phyloP scores from a whole-genome alignment of 1,139 yeast species.

The Ogataea hybrid region DNA sequence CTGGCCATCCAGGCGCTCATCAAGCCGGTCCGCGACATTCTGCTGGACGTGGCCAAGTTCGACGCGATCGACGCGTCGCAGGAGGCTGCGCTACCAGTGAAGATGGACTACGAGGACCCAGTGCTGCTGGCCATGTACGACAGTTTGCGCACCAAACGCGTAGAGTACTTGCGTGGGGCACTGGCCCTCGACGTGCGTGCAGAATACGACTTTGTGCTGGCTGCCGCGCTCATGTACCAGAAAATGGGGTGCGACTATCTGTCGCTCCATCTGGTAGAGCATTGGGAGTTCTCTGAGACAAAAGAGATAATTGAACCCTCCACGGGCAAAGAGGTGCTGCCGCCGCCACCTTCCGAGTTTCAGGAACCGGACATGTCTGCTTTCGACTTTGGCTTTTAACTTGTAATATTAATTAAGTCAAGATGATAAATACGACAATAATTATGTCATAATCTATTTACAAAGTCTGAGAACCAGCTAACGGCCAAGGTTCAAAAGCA shows the following conservation, averaged over 20 bases:
- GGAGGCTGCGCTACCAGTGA: slow-evolving; percentile 29
- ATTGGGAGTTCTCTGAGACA: slow-evolving; percentile 57
- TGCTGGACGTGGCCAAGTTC: slow-evolving; percentile 31
- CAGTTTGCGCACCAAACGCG: slow-evolving; percentile 52
- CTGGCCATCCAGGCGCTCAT: slow-evolving; percentile 65
- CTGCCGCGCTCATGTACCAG: slow-evolving; percentile 64
- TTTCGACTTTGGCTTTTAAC: slow-evolving; percentile 46
- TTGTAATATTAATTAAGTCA: neutral
- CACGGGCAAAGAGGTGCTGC: slow-evolving; percentile 3
- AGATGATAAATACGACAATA: neutral
- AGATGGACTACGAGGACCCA: slow-evolving; percentile 61
- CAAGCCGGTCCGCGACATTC: slow-evolving; percentile 49
- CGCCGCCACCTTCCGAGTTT: slow-evolving; percentile 56
- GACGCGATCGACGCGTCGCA: slow-evolving; percentile 33
- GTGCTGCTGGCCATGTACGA: slow-evolving; percentile 67
- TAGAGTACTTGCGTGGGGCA: slow-evolving; percentile 49
- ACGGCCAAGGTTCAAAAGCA: slow-evolving; percentile 59
- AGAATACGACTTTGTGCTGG: slow-evolving; percentile 62
- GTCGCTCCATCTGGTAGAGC: slow-evolving; percentile 57
- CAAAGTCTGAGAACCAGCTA: slow-evolving; percentile 19
- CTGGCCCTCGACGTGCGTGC: slow-evolving; percentile 41
- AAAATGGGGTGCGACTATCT: slow-evolving; percentile 92
- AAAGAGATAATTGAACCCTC: slow-evolving; percentile 1
- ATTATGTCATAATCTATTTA: slow-evolving; percentile 1
- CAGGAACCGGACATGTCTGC: slow-evolving; percentile 83